Percentiles rank a stretch among this genome's conserved stretches.
These are phyloP conservation scores for Ceratocystis diversiconidia DNA, from an alignment of 2,329 filamentous ascomycete species.

Conservation along the genomic window DNA sequence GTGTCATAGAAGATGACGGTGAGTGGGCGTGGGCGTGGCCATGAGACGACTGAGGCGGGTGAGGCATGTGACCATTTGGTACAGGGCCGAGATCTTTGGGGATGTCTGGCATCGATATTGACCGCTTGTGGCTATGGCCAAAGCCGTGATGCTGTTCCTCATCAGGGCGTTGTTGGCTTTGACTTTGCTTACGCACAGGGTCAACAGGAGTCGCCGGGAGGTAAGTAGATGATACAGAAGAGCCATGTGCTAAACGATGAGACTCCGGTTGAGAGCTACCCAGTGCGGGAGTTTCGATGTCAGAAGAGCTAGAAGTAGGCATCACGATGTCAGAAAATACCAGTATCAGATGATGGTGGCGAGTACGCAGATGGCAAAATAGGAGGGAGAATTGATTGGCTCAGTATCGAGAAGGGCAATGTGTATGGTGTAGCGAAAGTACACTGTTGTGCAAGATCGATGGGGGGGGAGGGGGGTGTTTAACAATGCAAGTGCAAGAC, in stretches of 20 bases:
- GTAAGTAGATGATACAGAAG: conserved; percentile 9
- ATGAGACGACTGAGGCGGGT: neutral
- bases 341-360: neutral
- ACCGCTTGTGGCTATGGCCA: conserved; percentile 17
- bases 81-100: conserved; percentile 15
- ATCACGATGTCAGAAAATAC: neutral
- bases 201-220: conserved; percentile 1
- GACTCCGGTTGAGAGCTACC: conserved; percentile 10
- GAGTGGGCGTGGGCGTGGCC: neutral
- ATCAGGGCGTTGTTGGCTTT: conserved; percentile 7
- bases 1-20: neutral
- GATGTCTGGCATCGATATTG: conserved; percentile 16
- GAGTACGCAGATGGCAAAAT: neutral
- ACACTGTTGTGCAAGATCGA: neutral
- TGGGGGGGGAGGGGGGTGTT: neutral
- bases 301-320: conserved; percentile 12
- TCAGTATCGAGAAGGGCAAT: neutral
- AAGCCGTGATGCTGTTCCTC: conserved; percentile 10
- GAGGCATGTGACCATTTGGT: neutral
- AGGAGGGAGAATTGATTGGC: neutral
- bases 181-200: conserved; percentile 8
- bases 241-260: neutral
- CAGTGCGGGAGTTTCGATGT: conserved; percentile 10
- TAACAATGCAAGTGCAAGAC: neutral
- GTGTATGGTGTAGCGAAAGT: neutral